Percentiles rank a stretch among this genome's conserved stretches.
These are phyloP conservation scores for Alternaria sp. DNA, from an alignment of 2,329 filamentous ascomycete genomes.

Conservation along the genomic window DNA sequence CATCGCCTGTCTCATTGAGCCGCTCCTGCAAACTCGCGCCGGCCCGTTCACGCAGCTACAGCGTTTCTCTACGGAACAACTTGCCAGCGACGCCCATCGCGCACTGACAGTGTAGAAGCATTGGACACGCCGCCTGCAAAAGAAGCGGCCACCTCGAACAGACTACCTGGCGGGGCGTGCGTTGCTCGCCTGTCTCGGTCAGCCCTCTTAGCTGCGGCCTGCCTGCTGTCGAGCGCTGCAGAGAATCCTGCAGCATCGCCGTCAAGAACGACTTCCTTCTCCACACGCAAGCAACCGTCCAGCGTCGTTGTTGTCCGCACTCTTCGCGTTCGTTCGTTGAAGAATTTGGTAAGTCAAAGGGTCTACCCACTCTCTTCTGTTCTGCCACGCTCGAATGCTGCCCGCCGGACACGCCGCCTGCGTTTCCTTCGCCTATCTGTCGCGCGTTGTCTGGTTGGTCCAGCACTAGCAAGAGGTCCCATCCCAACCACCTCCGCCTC, in stretches of 20 bases:
- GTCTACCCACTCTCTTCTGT: neutral
- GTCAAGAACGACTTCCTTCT: slow-evolving; percentile 41
- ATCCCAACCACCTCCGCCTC: slow-evolving; percentile 53
- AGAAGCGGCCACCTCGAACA: slow-evolving; percentile 31
- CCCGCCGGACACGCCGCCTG: slow-evolving; percentile 22
- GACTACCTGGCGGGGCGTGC: slow-evolving; percentile 44
- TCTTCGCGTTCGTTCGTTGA: slow-evolving; percentile 31
- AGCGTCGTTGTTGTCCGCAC: slow-evolving; percentile 15
- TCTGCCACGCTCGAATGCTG: slow-evolving; percentile 7
- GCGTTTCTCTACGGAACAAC: slow-evolving; percentile 19
- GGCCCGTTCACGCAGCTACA: slow-evolving; percentile 44
- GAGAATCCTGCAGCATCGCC: slow-evolving; percentile 46
- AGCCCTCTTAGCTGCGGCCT: slow-evolving; percentile 50
- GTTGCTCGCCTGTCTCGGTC: slow-evolving; percentile 46
- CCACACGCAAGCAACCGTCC: slow-evolving; percentile 24
- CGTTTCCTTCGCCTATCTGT: slow-evolving; percentile 48
- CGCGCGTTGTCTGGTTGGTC: slow-evolving; percentile 40
- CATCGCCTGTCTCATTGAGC: slow-evolving; percentile 39
- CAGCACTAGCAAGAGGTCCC: slow-evolving; percentile 45
- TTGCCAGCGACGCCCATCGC: slow-evolving; percentile 32
- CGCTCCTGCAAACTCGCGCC: slow-evolving; percentile 44
- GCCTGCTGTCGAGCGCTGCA: slow-evolving; percentile 48
- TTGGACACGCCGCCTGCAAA: slow-evolving; percentile 35
- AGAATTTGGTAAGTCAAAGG: slow-evolving; percentile 29
- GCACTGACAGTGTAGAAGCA: slow-evolving; percentile 34